phyloP scores from a whole-genome alignment of 2,329 filamentous ascomycete species.

The Ceratocystis lukuohia region DNA sequence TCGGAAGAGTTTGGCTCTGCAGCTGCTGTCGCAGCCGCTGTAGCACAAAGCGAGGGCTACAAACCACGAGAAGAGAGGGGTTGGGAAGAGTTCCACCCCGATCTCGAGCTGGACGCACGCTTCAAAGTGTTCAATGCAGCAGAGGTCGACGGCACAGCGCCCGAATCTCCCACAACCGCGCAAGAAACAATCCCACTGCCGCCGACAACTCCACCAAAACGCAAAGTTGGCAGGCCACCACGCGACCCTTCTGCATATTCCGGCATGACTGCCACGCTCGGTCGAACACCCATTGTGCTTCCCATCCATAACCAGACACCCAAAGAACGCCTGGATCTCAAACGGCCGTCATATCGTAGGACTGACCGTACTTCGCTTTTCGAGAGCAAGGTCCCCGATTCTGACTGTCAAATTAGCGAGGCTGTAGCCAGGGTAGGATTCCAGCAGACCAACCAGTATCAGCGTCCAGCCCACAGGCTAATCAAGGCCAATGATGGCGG shows the following conservation, averaged over 20 bases:
- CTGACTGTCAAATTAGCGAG: conserved; percentile 86
- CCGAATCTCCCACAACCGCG: conserved; percentile 26
- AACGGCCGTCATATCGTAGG: conserved; percentile 59
- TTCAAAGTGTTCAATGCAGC: conserved; percentile 70
- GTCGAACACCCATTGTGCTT: conserved; percentile 49
- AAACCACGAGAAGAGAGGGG: conserved; percentile 92
- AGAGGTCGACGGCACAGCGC: conserved; percentile 65
- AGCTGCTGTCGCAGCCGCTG: conserved; percentile 76
- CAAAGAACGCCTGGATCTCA: conserved; percentile 66
- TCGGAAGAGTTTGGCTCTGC: conserved; percentile 69
- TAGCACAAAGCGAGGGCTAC: conserved; percentile 87
- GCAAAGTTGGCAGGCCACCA: conserved; percentile 34
- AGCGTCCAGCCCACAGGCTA: conserved; percentile 60
- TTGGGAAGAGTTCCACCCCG: conserved; percentile 95
- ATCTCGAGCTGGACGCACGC: conserved; percentile 74
- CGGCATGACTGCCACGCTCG: conserved; percentile 27
- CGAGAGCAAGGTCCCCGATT: conserved; percentile 72
- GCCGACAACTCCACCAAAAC: conserved; percentile 30
- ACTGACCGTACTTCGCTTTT: conserved; percentile 69
- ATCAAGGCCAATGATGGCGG: conserved; percentile 49
- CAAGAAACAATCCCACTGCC: conserved; percentile 6
- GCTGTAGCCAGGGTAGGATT: conserved; percentile 94
- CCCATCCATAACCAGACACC: conserved; percentile 68
- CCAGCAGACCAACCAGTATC: conserved; percentile 83
- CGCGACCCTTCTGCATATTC: conserved; percentile 42